Evolutionary conservation across 345 rosid genomes (phyloP), one percentile per base, ranked within the genome.

Genomic region (Populus nigra): DNA sequence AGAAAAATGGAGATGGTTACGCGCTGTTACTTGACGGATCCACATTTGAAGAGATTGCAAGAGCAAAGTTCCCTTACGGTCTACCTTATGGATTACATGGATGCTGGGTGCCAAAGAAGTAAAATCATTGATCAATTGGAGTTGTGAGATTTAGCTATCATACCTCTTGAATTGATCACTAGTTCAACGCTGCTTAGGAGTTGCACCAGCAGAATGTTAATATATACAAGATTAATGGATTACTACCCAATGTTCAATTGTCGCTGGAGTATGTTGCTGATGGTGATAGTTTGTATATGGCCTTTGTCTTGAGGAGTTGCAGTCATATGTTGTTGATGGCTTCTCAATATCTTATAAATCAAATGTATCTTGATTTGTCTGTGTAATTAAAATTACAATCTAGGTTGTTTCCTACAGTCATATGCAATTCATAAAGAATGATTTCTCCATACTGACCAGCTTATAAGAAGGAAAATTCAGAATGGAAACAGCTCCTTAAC

Each of bases 11-110:
- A 84, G 92, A 85, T 23, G 96, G 97, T 68, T 95, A 81, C 80
- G 98, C 98, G 27, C 66, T 95, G 22, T 27, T 95, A 76, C 81
- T 95, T 29, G 97, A 95, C 62, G 99, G 97, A 75, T 83, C 86
- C 62, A 87, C 93, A 35, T 95, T 95, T 68, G 87, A 92, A 85
- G 99, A 93, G 85, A 90, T 93, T 80, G 98, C 98, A 41, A 90
- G 96, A 85, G 99, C 98, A 69, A 92, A 85, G 84, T 91, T 95
- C 81, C 98, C 99, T 61, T 91, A 93, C 39, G 97, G 97, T 59
- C 91, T 95, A 68, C 99, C 99, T 15, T 95, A 93, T 69, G 99
- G 99, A 6, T 82, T 95, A 33, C 99, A 95, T 85, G 99, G 99
- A 70, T 92, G 98, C 80, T 95, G 98, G 99, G 90, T 95, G 23